phyloP scores from a whole-genome alignment of 345 rosid genomes.

The Laguncularia racemosa region DNA sequence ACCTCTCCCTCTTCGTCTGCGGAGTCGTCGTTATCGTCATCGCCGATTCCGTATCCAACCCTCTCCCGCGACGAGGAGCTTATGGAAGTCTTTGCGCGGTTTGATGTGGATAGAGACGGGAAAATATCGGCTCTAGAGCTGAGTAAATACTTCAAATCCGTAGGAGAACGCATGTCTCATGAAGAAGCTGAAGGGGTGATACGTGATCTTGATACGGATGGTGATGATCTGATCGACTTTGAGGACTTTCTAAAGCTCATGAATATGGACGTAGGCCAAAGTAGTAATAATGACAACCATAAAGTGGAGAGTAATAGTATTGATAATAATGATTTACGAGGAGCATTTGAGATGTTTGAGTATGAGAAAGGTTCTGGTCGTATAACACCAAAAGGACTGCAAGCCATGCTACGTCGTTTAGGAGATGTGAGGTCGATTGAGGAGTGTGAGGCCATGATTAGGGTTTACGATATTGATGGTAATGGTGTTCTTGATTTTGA shows the following conservation, averaged over 20 bases:
- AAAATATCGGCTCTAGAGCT: conserved; percentile 71
- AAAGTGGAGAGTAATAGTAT: neutral
- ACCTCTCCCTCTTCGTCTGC: conserved; percentile 3
- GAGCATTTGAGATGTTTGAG: conserved; percentile 88
- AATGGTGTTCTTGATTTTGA: conserved; percentile 82
- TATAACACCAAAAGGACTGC: conserved; percentile 74
- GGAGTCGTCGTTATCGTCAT: conserved; percentile 4
- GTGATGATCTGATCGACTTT: conserved; percentile 58
- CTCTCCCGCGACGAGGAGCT: conserved; percentile 31
- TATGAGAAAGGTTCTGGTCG: conserved; percentile 67
- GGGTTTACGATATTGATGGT: conserved; percentile 66
- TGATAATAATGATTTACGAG: conserved; percentile 44
- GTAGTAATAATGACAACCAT: neutral
- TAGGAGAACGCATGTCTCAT: conserved; percentile 63
- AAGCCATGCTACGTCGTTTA: conserved; percentile 55
- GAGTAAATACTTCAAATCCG: conserved; percentile 51
- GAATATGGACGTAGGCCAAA: conserved; percentile 27
- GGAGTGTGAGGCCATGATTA: conserved; percentile 79
- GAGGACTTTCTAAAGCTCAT: conserved; percentile 57
- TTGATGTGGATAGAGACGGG: conserved; percentile 69
- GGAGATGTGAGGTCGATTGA: conserved; percentile 61
- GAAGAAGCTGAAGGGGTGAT: conserved; percentile 53
- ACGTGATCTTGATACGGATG: conserved; percentile 51
- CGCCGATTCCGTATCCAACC: neutral
- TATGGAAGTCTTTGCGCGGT: conserved; percentile 46